phyloP scores from a whole-genome alignment of 2,329 filamentous ascomycete genomes.

The Cladosporium sp. region DNA sequence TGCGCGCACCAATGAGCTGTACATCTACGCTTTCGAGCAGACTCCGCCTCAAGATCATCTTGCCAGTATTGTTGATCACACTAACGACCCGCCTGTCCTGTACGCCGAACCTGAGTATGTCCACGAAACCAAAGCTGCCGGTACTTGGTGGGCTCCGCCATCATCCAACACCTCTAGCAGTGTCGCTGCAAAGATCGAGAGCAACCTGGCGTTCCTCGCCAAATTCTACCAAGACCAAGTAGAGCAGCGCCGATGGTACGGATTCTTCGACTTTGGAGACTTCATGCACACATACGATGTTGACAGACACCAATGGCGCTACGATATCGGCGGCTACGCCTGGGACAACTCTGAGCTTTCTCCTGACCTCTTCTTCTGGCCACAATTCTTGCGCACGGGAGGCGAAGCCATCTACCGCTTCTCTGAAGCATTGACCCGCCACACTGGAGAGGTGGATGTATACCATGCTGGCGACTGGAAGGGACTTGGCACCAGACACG shows the following conservation, averaged over 20 bases:
- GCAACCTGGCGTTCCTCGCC: conserved; percentile 57
- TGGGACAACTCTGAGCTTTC: conserved; percentile 68
- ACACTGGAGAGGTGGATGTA: conserved; percentile 62
- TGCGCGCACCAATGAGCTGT: conserved; percentile 58
- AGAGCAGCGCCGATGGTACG: conserved; percentile 61
- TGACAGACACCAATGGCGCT: conserved; percentile 62
- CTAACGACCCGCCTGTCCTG: conserved; percentile 56
- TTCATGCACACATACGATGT: conserved; percentile 63
- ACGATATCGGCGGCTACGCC: conserved; percentile 63
- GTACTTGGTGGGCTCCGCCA: conserved; percentile 55
- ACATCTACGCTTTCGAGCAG: conserved; percentile 51
- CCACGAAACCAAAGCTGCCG: conserved; percentile 54
- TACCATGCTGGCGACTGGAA: conserved; percentile 61
- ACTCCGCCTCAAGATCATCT: conserved; percentile 55
- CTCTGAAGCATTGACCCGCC: conserved; percentile 59
- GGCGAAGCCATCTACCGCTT: conserved; percentile 59
- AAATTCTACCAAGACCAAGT: conserved; percentile 58
- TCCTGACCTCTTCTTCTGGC: conserved; percentile 64
- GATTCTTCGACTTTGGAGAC: conserved; percentile 64
- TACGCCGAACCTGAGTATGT: conserved; percentile 52
- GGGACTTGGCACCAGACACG: conserved; percentile 63
- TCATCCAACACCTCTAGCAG: conserved; percentile 28
- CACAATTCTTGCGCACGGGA: conserved; percentile 61
- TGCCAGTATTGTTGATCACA: conserved; percentile 45
- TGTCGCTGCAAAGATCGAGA: conserved; percentile 48